Percentiles rank a stretch among this genome's conserved stretches.
These are phyloP conservation scores for Chamaecrista fasciculata DNA, from an alignment of 306 rosid genomes.

Conservation along the genomic window DNA sequence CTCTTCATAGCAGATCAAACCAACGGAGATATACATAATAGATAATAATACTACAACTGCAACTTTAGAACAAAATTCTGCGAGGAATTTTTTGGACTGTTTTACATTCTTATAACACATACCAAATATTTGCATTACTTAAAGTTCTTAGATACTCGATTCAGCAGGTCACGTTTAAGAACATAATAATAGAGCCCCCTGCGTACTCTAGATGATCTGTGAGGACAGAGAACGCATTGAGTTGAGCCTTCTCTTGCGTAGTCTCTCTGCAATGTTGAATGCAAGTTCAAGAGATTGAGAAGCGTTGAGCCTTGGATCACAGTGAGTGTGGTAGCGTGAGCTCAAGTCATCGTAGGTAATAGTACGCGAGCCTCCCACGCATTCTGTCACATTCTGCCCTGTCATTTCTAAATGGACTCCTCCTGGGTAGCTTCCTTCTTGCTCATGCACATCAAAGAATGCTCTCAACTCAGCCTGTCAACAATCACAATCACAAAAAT, in stretches of 20 bases:
- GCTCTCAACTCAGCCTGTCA: conserved; percentile 55
- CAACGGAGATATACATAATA: not conserved
- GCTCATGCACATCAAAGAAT: conserved; percentile 55
- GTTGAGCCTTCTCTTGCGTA: conserved; percentile 50
- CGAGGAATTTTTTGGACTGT: not conserved
- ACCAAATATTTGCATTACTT: not conserved
- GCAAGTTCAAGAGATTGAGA: conserved; percentile 60
- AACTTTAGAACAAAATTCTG: not conserved
- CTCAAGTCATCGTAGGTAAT: conserved; percentile 56
- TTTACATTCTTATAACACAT: not conserved
- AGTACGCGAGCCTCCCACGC: conserved; percentile 51
- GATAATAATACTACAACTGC: too few species aligned
- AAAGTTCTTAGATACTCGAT: not conserved
- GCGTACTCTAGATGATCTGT: conserved; percentile 5
- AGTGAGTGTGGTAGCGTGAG: conserved; percentile 57
- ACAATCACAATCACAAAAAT: not conserved
- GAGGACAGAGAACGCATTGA: conserved; percentile 22
- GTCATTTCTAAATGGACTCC: conserved; percentile 62
- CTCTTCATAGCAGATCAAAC: not conserved
- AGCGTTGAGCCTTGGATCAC: conserved; percentile 57
- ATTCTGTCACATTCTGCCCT: conserved; percentile 55
- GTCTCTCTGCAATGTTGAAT: conserved; percentile 43
- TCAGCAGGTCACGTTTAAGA: not conserved
- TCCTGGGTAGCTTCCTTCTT: conserved; percentile 53
- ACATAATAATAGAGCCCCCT: not conserved